Evolutionary conservation across 495 filamentous ascomycete genomes (phyloP).

Genomic region (Pseudoneurospora amorphoporcata): DNA sequence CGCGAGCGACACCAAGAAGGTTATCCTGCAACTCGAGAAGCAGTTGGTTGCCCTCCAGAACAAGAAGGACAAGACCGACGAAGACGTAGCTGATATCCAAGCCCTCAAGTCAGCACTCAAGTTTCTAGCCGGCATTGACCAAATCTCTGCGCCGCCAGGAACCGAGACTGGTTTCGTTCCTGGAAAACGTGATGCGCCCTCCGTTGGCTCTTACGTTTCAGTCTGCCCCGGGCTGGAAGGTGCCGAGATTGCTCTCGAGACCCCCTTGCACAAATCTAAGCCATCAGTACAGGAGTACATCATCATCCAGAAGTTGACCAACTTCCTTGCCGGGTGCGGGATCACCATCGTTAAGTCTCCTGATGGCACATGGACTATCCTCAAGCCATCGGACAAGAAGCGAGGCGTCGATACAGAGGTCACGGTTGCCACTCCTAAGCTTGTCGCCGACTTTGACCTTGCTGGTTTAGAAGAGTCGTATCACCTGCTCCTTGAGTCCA

Average conservation of each 20-base stretch:
- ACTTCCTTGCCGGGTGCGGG: constrained; percentile 29
- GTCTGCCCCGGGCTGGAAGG: constrained; percentile 13
- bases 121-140: constrained; percentile 2
- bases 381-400: constrained; percentile 21
- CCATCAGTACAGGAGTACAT: constrained; percentile 15
- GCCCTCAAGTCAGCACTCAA: constrained; percentile 1
- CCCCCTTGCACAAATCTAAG: constrained; percentile 14
- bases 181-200: background rate
- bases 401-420: background rate
- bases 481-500: constrained; percentile 1
- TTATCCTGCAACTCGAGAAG: constrained; percentile 8
- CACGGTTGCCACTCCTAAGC: background rate
- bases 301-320: constrained; percentile 18
- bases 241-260: constrained; percentile 11
- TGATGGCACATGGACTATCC: constrained; percentile 26
- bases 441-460: constrained; percentile 8
- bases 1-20: background rate
- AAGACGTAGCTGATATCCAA: constrained; percentile 5
- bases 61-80: constrained; percentile 9
- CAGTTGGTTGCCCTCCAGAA: constrained; percentile 10
- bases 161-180: constrained; percentile 2
- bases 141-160: constrained; percentile 8
- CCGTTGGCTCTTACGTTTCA: constrained; percentile 5
- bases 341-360: constrained; percentile 26
- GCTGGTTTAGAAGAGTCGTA: constrained; percentile 12